Percentiles rank a stretch among this genome's conserved stretches.
Evolutionary conservation across 352 stramenopile genomes (phyloP).

Genomic region (Peronospora destructor): DNA sequence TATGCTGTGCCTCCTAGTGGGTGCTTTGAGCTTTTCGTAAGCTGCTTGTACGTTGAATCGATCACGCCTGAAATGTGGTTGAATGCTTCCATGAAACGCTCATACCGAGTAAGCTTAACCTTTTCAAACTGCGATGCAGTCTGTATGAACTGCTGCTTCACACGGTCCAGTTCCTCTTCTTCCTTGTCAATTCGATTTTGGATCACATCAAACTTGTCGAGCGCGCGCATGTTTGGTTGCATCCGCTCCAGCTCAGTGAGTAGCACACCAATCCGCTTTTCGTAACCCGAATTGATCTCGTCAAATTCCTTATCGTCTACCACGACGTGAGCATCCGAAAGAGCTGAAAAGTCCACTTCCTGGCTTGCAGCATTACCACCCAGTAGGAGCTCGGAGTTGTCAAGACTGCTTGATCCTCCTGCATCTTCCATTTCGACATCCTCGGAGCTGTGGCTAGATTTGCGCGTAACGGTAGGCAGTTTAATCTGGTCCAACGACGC

Average conservation of each 20-base stretch:
- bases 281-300: slow-evolving; percentile 62
- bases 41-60: slow-evolving; percentile 93
- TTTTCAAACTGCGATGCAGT: slow-evolving; percentile 66
- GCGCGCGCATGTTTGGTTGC: slow-evolving; percentile 95
- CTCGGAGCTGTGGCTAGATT: slow-evolving; percentile 22
- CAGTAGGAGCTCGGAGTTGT: slow-evolving; percentile 42
- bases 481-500: slow-evolving; percentile 93
- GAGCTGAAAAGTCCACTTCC: slow-evolving; percentile 87
- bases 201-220: slow-evolving; percentile 86
- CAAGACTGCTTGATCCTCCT: slow-evolving; percentile 16
- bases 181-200: slow-evolving; percentile 69
- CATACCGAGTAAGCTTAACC: slow-evolving; percentile 61
- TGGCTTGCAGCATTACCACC: slow-evolving; percentile 40
- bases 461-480: slow-evolving; percentile 56
- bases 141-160: slow-evolving; percentile 59
- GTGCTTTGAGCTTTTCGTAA: slow-evolving; percentile 98
- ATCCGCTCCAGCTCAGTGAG: slow-evolving; percentile 89
- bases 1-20: slow-evolving; percentile 85
- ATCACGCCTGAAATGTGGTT: slow-evolving; percentile 90
- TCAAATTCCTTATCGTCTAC: slow-evolving; percentile 84
- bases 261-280: slow-evolving; percentile 59
- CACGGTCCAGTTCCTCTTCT: slow-evolving; percentile 69
- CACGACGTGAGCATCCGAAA: slow-evolving; percentile 69
- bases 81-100: slow-evolving; percentile 92
- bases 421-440: slow-evolving; percentile 61